A percentile compares a stretch with the other conserved stretches of the same genome.
Evolutionary conservation across 2,329 filamentous ascomycete species (phyloP).

Genomic region (Alternaria arborescens): DNA sequence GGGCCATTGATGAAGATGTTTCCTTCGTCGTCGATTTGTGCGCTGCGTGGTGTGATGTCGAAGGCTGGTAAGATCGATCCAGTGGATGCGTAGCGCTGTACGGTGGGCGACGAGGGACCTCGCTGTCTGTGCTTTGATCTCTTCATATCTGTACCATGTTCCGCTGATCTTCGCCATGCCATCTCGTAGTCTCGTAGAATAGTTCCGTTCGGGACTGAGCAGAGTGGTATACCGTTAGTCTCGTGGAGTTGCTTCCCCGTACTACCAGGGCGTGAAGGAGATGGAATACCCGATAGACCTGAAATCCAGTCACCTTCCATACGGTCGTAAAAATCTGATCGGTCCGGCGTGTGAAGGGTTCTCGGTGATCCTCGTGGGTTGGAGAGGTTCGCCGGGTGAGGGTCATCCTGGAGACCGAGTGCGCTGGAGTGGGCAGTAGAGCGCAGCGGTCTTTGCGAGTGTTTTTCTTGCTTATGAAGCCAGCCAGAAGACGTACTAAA

Average conservation of each 20-base stretch:
- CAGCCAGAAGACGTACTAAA: neutral
- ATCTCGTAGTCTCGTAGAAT: neutral
- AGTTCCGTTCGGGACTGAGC: neutral
- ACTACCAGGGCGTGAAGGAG: neutral
- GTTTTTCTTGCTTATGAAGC: neutral
- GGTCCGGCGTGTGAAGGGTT: neutral
- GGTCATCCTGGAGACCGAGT: too few species aligned
- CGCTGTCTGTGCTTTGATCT: neutral
- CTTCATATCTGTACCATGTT: neutral
- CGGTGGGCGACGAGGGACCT: neutral
- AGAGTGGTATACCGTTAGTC: neutral
- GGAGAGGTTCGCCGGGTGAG: neutral
- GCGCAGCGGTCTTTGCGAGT: neutral
- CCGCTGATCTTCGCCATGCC: neutral
- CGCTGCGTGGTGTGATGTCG: neutral
- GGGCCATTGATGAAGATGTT: neutral
- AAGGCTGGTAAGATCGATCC: neutral
- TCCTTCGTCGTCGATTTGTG: neutral
- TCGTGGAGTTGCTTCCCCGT: neutral
- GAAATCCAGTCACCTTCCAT: neutral
- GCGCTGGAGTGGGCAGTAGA: neutral
- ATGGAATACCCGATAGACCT: conserved; percentile 3
- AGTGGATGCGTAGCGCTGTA: neutral
- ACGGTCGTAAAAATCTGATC: neutral
- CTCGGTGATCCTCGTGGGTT: neutral